Conservation (phyloP, 129 eudicot species). For the Oenanthe sinensis region DNA sequence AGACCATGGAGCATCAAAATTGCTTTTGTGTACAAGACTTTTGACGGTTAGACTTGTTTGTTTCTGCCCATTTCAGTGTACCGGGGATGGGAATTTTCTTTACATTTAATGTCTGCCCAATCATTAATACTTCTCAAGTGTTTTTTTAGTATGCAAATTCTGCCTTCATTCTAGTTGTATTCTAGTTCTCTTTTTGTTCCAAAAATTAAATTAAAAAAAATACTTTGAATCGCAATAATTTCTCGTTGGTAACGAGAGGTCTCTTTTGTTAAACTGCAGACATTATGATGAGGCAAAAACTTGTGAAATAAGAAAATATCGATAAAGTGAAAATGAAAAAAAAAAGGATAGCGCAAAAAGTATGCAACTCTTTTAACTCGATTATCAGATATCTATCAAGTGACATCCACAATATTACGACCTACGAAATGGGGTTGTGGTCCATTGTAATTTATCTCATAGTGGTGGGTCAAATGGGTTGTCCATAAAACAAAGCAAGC, state of each 20-base stretch:
- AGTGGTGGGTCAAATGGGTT: constrained; percentile 4
- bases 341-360: neutral
- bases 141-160: neutral
- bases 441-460: neutral
- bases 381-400: neutral
- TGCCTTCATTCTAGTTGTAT: neutral
- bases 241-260: neutral
- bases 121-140: neutral
- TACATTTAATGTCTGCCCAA: neutral
- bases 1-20: neutral
- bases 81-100: neutral
- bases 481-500: neutral
- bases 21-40: neutral
- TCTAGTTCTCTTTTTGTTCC: neutral
- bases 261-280: neutral
- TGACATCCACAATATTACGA: neutral
- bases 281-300: neutral
- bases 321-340: neutral
- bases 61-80: neutral
- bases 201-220: neutral
- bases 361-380: neutral
- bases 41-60: neutral
- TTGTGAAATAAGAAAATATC: neutral
- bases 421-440: constrained; percentile 6
- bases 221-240: neutral